phyloP scores from a whole-genome alignment of 495 filamentous ascomycete genomes.

The Annulohypoxylon nitens region DNA sequence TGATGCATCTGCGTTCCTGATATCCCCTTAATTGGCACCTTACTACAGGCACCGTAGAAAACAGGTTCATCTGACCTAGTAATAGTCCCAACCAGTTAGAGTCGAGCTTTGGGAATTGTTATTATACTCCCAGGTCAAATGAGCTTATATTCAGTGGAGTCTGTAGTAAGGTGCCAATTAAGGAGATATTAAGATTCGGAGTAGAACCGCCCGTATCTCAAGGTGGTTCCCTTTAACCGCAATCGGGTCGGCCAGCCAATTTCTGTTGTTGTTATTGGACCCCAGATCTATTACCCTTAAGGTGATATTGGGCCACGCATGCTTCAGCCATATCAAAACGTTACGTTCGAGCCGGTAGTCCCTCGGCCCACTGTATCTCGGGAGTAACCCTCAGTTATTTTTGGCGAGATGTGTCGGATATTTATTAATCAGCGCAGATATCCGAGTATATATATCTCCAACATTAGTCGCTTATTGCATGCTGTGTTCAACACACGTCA shows the following conservation, averaged over 20 bases:
- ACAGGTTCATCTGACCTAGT: slow-evolving; percentile 3
- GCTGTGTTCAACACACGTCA: neutral
- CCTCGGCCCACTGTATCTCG: slow-evolving; percentile 22
- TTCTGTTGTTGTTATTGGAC: slow-evolving; percentile 20
- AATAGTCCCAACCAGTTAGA: neutral
- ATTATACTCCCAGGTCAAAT: slow-evolving; percentile 5
- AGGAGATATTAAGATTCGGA: slow-evolving; percentile 42
- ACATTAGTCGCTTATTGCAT: neutral
- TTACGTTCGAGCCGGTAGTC: slow-evolving; percentile 26
- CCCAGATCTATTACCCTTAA: slow-evolving; percentile 23
- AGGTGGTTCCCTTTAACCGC: slow-evolving; percentile 32
- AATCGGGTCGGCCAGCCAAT: slow-evolving; percentile 12
- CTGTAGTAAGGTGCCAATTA: slow-evolving; percentile 2
- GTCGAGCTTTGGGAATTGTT: neutral
- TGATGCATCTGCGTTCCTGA: slow-evolving; percentile 41
- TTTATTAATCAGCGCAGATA: slow-evolving; percentile 29
- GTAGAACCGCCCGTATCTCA: slow-evolving; percentile 38
- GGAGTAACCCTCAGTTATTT: slow-evolving; percentile 21
- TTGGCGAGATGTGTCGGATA: slow-evolving; percentile 29
- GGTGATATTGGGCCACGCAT: slow-evolving; percentile 25
- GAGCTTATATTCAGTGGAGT: neutral
- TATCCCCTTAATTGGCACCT: slow-evolving; percentile 24
- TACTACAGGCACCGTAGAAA: neutral
- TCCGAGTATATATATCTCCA: neutral
- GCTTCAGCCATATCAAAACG: slow-evolving; percentile 19